A percentile compares a stretch with the other conserved stretches of the same genome.
Conservation (phyloP, 495 filamentous ascomycete genomes). For the Mycothermus thermophilus region DNA sequence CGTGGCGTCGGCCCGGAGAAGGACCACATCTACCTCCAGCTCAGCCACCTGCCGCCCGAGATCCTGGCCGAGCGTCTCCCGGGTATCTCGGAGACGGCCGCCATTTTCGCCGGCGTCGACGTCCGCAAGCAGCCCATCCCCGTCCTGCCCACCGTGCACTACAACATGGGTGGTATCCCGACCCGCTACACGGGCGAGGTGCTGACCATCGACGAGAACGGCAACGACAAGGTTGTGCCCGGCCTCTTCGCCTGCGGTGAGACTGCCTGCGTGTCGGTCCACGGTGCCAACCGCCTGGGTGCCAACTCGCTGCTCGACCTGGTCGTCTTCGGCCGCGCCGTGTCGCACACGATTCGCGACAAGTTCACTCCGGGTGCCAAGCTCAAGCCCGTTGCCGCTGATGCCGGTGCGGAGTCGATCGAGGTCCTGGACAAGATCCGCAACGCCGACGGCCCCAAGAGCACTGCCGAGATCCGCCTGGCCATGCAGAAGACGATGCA, state of each 20-base stretch:
- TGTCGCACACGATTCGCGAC: conserved; percentile 89
- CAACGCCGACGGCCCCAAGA: conserved; percentile 70
- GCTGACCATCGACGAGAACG: conserved; percentile 64
- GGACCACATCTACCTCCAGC: conserved; percentile 94
- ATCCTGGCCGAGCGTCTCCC: conserved; percentile 91
- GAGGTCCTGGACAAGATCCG: conserved; percentile 74
- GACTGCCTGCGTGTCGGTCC: conserved; percentile 91
- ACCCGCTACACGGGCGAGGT: conserved; percentile 96
- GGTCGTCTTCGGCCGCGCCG: conserved; percentile 92
- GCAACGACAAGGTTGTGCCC: conserved; percentile 86
- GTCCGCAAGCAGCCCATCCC: conserved; percentile 94
- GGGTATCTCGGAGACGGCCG: conserved; percentile 94
- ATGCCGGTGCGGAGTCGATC: conserved; percentile 79
- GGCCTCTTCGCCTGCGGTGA: conserved; percentile 95
- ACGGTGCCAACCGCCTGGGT: conserved; percentile 93
- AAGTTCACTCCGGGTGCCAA: conserved; percentile 67
- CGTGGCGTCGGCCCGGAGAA: conserved; percentile 92
- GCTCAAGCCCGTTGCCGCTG: conserved; percentile 59
- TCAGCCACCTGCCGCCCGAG: conserved; percentile 82
- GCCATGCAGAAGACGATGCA: conserved; percentile 99
- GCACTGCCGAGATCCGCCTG: conserved; percentile 69
- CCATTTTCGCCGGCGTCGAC: conserved; percentile 92
- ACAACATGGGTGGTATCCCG: conserved; percentile 99
- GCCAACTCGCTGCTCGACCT: conserved; percentile 96
- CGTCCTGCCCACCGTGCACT: conserved; percentile 93